phyloP scores from a whole-genome alignment of 108 stramenopile species.

The Conticribra guillardii region DNA sequence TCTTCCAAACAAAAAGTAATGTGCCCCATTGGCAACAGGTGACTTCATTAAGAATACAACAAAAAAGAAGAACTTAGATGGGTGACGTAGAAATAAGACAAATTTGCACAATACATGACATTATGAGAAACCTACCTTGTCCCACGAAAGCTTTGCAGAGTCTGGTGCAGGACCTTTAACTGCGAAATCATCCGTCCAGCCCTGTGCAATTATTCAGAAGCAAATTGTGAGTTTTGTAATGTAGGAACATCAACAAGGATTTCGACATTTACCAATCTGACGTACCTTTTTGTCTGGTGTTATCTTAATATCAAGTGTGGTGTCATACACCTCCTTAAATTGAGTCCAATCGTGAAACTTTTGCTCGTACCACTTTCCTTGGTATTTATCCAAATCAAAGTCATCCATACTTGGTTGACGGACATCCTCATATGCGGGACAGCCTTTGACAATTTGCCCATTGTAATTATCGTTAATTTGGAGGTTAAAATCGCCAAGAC shows the following conservation, averaged over 20 bases:
- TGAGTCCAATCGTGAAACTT: slow-evolving; percentile 95
- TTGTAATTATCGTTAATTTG: slow-evolving; percentile 86
- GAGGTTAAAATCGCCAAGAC: slow-evolving; percentile 86
- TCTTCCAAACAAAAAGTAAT: slow-evolving; percentile 92
- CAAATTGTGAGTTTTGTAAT: no score
- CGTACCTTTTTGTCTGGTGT: slow-evolving; percentile 35
- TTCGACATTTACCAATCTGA: background rate
- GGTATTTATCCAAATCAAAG: slow-evolving; percentile 88
- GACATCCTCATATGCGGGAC: slow-evolving; percentile 88
- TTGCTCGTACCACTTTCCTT: slow-evolving; percentile 91
- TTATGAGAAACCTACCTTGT: slow-evolving; percentile 15
- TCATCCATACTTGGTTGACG: slow-evolving; percentile 85
- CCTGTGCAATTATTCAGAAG: no score
- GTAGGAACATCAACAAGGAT: background rate
- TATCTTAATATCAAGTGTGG: slow-evolving; percentile 87
- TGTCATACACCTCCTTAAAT: slow-evolving; percentile 94
- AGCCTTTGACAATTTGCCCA: slow-evolving; percentile 84
- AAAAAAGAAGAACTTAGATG: no score
- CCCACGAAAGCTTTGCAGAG: slow-evolving; percentile 81
- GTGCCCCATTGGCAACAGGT: slow-evolving; percentile 92
- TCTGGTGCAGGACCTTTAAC: slow-evolving; percentile 88
- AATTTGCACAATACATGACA: background rate
- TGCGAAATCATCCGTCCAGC: slow-evolving; percentile 92
- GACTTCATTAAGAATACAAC: no score
- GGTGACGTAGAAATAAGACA: no score